Conservation (phyloP, 768 basidiomycete genomes). For the Neoboletus subvelutipes region DNA sequence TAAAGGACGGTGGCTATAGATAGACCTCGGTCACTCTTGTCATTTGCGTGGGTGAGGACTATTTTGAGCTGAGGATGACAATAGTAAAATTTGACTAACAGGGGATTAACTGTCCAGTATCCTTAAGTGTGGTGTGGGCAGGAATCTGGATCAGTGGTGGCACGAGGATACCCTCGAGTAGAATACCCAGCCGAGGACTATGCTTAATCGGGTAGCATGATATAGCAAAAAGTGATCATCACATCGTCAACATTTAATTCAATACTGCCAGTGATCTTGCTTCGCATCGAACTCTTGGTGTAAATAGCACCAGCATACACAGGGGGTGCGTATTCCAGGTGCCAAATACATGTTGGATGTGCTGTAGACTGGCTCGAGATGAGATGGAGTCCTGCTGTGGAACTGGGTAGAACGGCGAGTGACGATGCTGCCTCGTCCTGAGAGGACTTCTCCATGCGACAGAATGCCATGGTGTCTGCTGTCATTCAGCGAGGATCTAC, state of each 20-base stretch:
- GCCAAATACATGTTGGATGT: not conserved
- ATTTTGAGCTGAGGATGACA: conserved; percentile 1
- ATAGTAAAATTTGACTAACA: not conserved
- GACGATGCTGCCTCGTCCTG: not conserved
- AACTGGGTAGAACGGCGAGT: not conserved
- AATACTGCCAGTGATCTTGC: not conserved
- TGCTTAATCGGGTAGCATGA: conserved; percentile 3
- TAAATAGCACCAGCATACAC: not conserved
- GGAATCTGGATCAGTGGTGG: conserved; percentile 19
- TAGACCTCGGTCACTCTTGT: conserved; percentile 13
- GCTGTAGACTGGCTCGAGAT: not conserved
- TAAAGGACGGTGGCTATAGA: conserved; percentile 5
- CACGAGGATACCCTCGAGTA: conserved; percentile 13
- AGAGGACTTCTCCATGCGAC: not conserved
- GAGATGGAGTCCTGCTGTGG: not conserved
- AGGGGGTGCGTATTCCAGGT: not conserved
- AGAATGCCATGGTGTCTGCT: not conserved
- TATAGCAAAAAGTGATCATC: conserved; percentile 1
- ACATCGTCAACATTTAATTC: conserved; percentile 3
- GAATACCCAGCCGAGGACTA: conserved; percentile 4
- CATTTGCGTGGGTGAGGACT: not conserved
- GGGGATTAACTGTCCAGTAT: not conserved
- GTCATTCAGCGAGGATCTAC: not conserved
- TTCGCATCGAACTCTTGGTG: not conserved
- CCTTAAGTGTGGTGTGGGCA: conserved; percentile 8